A percentile compares a stretch with the other conserved stretches of the same genome.
phyloP scores from a whole-genome alignment of 2,329 filamentous ascomycete genomes.

The Pseudocercospora ulei region DNA sequence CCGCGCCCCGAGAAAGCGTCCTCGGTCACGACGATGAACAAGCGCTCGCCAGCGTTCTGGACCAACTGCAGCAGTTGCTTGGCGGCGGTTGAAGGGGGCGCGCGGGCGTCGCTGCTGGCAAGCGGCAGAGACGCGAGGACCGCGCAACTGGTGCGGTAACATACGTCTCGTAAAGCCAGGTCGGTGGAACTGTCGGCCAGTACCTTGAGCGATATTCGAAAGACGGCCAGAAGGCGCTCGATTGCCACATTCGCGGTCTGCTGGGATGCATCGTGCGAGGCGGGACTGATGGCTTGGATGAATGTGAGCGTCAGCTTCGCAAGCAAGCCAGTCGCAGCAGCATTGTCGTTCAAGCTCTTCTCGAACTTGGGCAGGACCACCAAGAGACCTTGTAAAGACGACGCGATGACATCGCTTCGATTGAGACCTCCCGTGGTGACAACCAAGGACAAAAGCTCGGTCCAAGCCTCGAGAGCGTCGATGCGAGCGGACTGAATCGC shows the following conservation, averaged over 20 bases:
- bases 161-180: constrained; percentile 64
- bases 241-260: constrained; percentile 53
- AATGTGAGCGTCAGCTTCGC: constrained; percentile 65
- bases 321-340: constrained; percentile 62
- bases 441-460: constrained; percentile 72
- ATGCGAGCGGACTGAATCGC: constrained; percentile 50
- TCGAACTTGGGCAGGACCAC: constrained; percentile 82
- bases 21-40: constrained; percentile 82
- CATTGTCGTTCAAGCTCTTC: constrained; percentile 58
- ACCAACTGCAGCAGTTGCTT: constrained; percentile 52
- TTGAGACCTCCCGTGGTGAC: constrained; percentile 72
- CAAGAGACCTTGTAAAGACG: constrained; percentile 79
- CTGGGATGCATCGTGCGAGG: constrained; percentile 41
- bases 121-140: constrained; percentile 21
- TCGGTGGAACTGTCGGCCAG: constrained; percentile 64
- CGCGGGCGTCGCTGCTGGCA: constrained; percentile 10
- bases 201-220: constrained; percentile 73
- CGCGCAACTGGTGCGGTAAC: constrained; percentile 78
- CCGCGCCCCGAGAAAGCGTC: constrained; percentile 81
- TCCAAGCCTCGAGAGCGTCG: constrained; percentile 70
- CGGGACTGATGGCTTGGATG: constrained; percentile 56
- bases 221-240: constrained; percentile 78
- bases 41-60: constrained; percentile 67
- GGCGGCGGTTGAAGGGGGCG: constrained; percentile 19
- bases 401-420: constrained; percentile 65